Conservation (phyloP, 192 early-diverging fungal species). For the Gryganskiella cystojenkinii region DNA sequence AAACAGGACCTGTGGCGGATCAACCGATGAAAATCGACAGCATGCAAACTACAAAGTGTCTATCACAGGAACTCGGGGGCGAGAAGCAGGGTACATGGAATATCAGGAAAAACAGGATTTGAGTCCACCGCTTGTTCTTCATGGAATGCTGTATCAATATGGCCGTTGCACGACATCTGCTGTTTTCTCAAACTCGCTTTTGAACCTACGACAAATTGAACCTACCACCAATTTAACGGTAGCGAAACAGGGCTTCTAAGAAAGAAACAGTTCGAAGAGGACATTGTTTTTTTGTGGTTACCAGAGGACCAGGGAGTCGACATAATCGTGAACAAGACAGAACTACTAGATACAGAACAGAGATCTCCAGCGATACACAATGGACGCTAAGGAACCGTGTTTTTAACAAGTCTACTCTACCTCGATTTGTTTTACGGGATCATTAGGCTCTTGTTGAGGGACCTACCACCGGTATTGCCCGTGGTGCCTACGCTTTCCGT, state of each 20-base stretch:
- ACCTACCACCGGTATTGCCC: slow-evolving; percentile 93
- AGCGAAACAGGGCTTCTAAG: neutral
- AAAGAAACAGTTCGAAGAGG: neutral
- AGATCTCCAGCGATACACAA: neutral
- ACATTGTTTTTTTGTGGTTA: neutral
- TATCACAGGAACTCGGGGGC: too few species aligned
- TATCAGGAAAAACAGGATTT: too few species aligned
- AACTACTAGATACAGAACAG: too few species aligned
- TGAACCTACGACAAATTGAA: too few species aligned
- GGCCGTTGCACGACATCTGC: too few species aligned
- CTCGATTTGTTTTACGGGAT: neutral
- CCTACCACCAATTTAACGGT: too few species aligned
- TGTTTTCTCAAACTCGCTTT: too few species aligned
- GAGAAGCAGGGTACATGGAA: neutral
- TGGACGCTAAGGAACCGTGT: neutral
- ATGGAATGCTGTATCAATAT: too few species aligned
- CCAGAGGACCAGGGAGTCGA: too few species aligned
- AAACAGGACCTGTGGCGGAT: neutral
- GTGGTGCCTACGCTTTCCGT: slow-evolving; percentile 90
- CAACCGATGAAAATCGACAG: neutral
- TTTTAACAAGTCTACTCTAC: neutral
- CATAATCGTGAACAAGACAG: too few species aligned
- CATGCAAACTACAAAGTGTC: too few species aligned
- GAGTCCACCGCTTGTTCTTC: too few species aligned
- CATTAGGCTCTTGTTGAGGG: slow-evolving; percentile 93